Conservation (phyloP, 2,329 filamentous ascomycete species). For the Bipolaris victoriae region DNA sequence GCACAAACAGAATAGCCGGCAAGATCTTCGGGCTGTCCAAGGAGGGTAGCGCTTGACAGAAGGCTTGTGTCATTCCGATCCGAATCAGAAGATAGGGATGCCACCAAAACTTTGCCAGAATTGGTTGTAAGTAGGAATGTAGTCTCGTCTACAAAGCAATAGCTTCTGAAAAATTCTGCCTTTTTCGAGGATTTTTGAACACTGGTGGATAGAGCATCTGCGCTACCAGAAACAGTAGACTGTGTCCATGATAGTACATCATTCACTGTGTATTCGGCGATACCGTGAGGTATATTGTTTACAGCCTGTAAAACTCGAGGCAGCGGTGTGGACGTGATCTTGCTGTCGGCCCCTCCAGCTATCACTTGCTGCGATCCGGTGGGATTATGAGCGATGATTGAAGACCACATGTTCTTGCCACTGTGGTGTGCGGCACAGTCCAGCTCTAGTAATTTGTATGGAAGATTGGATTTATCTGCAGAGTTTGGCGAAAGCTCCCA, state of each 20-base stretch:
- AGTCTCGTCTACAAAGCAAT: slow-evolving; percentile 64
- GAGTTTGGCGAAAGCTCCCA: slow-evolving; percentile 60
- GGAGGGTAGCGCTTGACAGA: slow-evolving; percentile 32
- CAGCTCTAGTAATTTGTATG: slow-evolving; percentile 57
- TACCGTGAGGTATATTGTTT: neutral
- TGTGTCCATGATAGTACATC: slow-evolving; percentile 29
- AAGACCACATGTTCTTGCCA: slow-evolving; percentile 91
- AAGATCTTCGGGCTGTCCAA: slow-evolving; percentile 48
- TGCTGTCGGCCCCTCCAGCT: slow-evolving; percentile 80
- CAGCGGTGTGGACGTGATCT: slow-evolving; percentile 49
- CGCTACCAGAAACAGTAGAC: neutral
- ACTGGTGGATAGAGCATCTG: neutral
- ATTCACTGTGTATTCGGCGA: slow-evolving; percentile 35
- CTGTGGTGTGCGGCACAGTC: slow-evolving; percentile 69
- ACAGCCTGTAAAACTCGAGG: slow-evolving; percentile 1
- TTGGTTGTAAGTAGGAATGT: slow-evolving; percentile 65
- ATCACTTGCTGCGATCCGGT: slow-evolving; percentile 23
- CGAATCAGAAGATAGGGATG: slow-evolving; percentile 17
- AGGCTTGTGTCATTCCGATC: neutral
- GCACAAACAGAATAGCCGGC: slow-evolving; percentile 57
- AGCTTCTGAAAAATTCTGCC: slow-evolving; percentile 62
- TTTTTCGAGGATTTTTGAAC: slow-evolving; percentile 31
- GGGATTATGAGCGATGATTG: slow-evolving; percentile 16
- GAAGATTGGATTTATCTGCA: slow-evolving; percentile 1
- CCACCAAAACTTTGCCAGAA: slow-evolving; percentile 62